These are phyloP conservation scores for Xylaria sp. DNA, from an alignment of 2,329 filamentous ascomycete genomes.

Conservation along the genomic window DNA sequence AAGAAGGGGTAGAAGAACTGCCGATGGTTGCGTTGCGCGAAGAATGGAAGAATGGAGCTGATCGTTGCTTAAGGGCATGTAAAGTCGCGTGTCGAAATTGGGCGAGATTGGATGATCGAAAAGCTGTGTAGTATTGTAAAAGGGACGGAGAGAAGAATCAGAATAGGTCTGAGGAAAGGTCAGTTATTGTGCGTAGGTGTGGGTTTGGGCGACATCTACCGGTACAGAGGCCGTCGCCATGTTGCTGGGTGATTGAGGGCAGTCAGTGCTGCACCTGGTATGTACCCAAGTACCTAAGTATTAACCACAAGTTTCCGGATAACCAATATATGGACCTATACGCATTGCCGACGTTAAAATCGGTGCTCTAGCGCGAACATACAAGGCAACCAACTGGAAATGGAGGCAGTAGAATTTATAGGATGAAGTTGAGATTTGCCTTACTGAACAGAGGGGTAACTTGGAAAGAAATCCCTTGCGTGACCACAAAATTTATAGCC, in stretches of 20 bases:
- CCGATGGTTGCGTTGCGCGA: background rate
- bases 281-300: slow-evolving; percentile 8
- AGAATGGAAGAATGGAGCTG: background rate
- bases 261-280: background rate
- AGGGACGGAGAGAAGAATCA: background rate
- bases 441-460: background rate
- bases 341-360: background rate
- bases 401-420: background rate
- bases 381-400: background rate
- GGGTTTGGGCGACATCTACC: background rate
- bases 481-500: background rate
- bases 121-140: background rate
- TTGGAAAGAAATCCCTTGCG: background rate
- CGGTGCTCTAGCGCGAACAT: too few species aligned
- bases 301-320: background rate
- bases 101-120: background rate
- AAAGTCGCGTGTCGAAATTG: background rate
- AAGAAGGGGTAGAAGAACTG: background rate
- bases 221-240: background rate
- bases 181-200: background rate
- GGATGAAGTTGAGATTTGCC: background rate
- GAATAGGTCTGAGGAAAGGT: background rate
- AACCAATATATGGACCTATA: background rate
- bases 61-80: background rate
- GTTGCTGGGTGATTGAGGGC: background rate